Percentiles rank a stretch among this genome's conserved stretches.
Evolutionary conservation across 495 filamentous ascomycete species (phyloP).

Genomic region (Neohortaea acidophila): DNA sequence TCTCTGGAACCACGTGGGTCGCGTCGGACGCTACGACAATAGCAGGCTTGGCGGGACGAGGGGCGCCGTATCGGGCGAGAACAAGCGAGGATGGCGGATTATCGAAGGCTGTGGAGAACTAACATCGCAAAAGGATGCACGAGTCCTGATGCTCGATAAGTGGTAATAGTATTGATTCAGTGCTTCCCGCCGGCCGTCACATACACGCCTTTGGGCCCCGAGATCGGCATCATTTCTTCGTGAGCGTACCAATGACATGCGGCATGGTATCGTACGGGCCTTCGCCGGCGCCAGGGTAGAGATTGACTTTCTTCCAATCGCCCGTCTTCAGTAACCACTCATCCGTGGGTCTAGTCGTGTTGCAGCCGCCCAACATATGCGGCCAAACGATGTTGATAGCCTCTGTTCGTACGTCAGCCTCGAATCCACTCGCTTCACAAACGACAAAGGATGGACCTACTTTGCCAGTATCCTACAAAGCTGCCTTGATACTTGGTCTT

Average conservation of each 20-base stretch:
- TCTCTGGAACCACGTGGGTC: too few species aligned
- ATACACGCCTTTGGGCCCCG: too few species aligned
- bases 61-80: too few species aligned
- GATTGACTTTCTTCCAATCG: slow-evolving; percentile 16
- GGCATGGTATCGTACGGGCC: slow-evolving; percentile 17
- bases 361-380: slow-evolving; percentile 14
- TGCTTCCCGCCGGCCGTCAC: too few species aligned
- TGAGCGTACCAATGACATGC: slow-evolving; percentile 15
- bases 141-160: too few species aligned
- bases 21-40: too few species aligned
- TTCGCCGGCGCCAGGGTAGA: slow-evolving; percentile 9
- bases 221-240: slow-evolving; percentile 6
- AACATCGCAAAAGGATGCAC: too few species aligned
- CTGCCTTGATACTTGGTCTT: slow-evolving; percentile 14
- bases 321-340: slow-evolving; percentile 17
- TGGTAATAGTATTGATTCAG: too few species aligned
- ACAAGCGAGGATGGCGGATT: too few species aligned
- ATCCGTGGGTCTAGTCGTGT: slow-evolving; percentile 14
- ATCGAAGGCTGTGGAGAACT: too few species aligned
- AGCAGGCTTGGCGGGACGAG: too few species aligned
- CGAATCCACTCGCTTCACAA: not conserved
- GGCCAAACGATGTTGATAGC: slow-evolving; percentile 15
- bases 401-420: not conserved
- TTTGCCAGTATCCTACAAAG: slow-evolving; percentile 16
- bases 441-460: slow-evolving; percentile 2